Evolutionary conservation across 1,284 basidiomycete genomes (phyloP).

Genomic region (Takashimella koratensis): DNA sequence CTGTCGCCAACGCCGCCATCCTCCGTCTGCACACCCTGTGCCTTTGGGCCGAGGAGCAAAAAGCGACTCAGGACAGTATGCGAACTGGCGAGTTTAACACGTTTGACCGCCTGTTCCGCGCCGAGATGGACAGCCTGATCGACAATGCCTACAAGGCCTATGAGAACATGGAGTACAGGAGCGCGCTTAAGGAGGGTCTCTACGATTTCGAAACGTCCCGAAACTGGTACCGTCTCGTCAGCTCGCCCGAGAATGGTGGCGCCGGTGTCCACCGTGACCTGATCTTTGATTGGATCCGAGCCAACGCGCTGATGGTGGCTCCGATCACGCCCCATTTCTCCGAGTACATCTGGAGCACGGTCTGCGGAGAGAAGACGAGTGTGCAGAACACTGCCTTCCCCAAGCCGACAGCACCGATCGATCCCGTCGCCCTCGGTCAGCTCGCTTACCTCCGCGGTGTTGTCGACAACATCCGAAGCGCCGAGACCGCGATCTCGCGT

Average conservation of each 20-base stretch:
- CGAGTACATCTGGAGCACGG: constrained; percentile 80
- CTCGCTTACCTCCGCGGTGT: constrained; percentile 59
- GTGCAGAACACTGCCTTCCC: constrained; percentile 68
- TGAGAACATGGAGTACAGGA: constrained; percentile 85
- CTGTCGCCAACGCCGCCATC: constrained; percentile 96
- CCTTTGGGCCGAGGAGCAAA: constrained; percentile 87
- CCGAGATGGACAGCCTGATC: constrained; percentile 85
- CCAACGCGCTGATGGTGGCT: constrained; percentile 70
- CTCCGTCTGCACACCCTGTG: constrained; percentile 87
- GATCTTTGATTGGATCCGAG: constrained; percentile 73
- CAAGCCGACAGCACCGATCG: constrained; percentile 54
- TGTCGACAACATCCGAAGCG: constrained; percentile 71
- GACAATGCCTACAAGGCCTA: constrained; percentile 74
- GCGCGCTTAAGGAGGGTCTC: constrained; percentile 90
- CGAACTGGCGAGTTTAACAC: constrained; percentile 58
- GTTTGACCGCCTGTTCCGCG: constrained; percentile 85
- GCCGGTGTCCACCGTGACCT: constrained; percentile 81
- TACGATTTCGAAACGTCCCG: constrained; percentile 90
- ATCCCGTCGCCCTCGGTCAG: constrained; percentile 60
- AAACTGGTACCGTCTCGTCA: constrained; percentile 96
- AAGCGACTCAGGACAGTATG: constrained; percentile 59
- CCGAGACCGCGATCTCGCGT: constrained; percentile 74
- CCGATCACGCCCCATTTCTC: constrained; percentile 95
- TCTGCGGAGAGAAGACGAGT: constrained; percentile 70
- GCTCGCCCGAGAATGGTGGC: constrained; percentile 60